phyloP scores from a whole-genome alignment of 2,329 filamentous ascomycete genomes.

The Gnomoniopsis sp. region DNA sequence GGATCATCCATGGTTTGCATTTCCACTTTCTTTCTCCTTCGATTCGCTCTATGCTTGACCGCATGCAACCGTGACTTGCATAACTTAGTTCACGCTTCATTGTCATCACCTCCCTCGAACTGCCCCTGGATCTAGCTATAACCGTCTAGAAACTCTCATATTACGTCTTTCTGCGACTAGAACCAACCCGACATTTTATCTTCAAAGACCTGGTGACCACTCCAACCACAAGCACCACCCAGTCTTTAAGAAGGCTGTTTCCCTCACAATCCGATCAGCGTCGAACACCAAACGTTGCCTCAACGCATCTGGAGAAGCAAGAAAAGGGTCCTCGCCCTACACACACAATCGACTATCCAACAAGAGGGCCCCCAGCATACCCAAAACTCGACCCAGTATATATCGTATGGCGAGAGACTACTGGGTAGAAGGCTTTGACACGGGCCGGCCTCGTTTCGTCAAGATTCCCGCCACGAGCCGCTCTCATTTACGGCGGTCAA shows the following conservation, averaged over 20 bases:
- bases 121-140: conserved; percentile 8
- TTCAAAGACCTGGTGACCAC: too few relatives aligned
- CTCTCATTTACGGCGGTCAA: conserved; percentile 14
- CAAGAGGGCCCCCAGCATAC: neutral
- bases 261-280: too few relatives aligned
- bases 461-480: conserved; percentile 13
- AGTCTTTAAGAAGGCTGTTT: too few relatives aligned
- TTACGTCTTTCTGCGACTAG: neutral
- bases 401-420: conserved; percentile 17
- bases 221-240: too few relatives aligned
- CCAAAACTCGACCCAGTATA: neutral
- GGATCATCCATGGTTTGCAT: neutral
- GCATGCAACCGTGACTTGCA: conserved; percentile 15
- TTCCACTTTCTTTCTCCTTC: conserved; percentile 8
- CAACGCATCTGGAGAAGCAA: too few relatives aligned
- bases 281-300: too few relatives aligned
- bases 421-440: conserved; percentile 11
- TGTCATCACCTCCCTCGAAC: conserved; percentile 4
- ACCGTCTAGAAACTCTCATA: conserved; percentile 1
- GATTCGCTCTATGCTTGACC: conserved; percentile 10
- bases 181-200: neutral
- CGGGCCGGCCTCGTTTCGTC: conserved; percentile 22
- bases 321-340: too few relatives aligned
- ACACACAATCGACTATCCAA: neutral
- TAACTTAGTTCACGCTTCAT: neutral